A percentile compares a stretch with the other conserved stretches of the same genome.
phyloP scores from a whole-genome alignment of 2,329 filamentous ascomycete species.

The Penicillium psychrosexuale region DNA sequence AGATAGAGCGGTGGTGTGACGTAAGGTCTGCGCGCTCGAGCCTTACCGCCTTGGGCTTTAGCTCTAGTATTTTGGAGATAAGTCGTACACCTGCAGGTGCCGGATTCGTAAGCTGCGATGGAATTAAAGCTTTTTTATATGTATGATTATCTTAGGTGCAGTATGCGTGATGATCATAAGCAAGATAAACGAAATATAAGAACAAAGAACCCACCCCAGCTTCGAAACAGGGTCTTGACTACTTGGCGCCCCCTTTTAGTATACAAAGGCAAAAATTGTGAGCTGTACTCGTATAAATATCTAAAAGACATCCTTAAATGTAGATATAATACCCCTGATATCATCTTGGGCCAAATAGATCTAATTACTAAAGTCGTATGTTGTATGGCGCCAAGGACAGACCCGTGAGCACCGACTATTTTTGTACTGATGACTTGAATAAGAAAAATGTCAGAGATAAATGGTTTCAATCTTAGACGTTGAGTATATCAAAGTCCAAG shows the following conservation, averaged over 20 bases:
- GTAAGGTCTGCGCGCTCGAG: conserved; percentile 1
- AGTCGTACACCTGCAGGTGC: background rate
- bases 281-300: too few species aligned
- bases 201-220: background rate
- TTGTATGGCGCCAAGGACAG: background rate
- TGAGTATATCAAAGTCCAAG: background rate
- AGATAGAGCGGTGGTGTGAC: conserved; percentile 11
- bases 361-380: background rate
- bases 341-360: background rate
- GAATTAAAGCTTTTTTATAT: background rate
- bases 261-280: background rate
- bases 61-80: background rate
- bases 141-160: background rate
- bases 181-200: background rate
- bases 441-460: background rate
- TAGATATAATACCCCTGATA: background rate
- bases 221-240: background rate
- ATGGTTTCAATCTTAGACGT: background rate
- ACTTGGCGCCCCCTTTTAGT: background rate
- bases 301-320: background rate
- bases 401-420: background rate
- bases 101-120: background rate
- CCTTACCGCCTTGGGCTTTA: background rate
- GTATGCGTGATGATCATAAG: background rate
- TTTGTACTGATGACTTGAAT: background rate